These are phyloP conservation scores for Alloteropsis angusta DNA, from an alignment of 202 grass and related monocot species.

Conservation along the genomic window DNA sequence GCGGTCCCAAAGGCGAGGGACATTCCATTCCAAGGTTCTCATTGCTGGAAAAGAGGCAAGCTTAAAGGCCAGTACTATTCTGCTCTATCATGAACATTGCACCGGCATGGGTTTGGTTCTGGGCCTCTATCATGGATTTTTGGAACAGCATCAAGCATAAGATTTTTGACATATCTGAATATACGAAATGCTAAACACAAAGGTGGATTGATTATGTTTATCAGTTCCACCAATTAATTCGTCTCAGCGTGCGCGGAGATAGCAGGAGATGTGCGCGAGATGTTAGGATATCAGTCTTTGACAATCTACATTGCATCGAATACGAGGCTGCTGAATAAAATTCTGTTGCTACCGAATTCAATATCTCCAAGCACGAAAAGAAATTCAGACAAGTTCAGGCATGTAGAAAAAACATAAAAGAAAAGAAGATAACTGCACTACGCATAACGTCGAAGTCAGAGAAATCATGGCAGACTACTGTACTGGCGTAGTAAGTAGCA, in stretches of 20 bases:
- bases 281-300: neutral
- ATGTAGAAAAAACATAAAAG: neutral
- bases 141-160: neutral
- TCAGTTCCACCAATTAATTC: neutral
- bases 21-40: neutral
- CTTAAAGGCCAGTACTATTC: neutral
- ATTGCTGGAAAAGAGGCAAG: neutral
- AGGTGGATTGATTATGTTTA: neutral
- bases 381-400: neutral
- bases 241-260: neutral
- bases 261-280: neutral
- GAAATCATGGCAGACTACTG: neutral
- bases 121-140: no score
- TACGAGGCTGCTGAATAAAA: neutral
- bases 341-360: no score
- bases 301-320: neutral
- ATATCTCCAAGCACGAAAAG: neutral
- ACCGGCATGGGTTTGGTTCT: neutral
- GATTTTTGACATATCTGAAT: neutral
- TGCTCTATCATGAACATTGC: neutral
- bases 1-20: neutral
- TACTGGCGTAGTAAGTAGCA: neutral
- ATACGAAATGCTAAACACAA: neutral
- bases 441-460: neutral
- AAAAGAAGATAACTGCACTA: neutral